Base-by-base conservation (phyloP, 805 yeast genomes). In the Myxozyma kluyveri region DNA sequence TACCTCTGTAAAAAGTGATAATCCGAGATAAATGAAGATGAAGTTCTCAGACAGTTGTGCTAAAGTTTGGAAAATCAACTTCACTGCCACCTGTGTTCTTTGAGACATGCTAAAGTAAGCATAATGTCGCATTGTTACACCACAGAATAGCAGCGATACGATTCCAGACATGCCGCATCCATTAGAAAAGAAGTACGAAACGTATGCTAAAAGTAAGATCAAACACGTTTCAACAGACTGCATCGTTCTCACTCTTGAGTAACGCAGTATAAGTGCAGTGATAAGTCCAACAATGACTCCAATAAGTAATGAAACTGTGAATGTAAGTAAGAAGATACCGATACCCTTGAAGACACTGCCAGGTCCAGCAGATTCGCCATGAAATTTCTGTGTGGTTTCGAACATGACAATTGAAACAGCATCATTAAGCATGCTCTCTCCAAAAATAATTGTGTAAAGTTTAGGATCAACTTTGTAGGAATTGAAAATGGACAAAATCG, bases 371-470 rank as follows among this genome's bases (percentile, higher is more conserved):
- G 80, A 78, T 60, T 86, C 84, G 41, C 96, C 98, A 63, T 90
- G 95, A 69, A 93, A 88, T 70, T 89, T 88, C 69, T 89, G 97
- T 65, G 97, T 90, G 0, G 99, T 93, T 72, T 93, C 99, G 72
- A 93, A 93, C 96, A 93, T 91, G 63, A 93, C 99, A 67, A 93
- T 93, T 60, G 97, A 90, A 54, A 93, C 95, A 32, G 99, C 99
- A 73, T 93, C 99, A 67, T 93, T 93, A 56, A 93, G 74, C 54
- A 93, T 74, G 2, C 96, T 87, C 71, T 93, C 99, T 46, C 99
- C 99, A 68, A 93, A 91, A 57, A 93, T 95, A 58, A 93, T 89
- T 22, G 99, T 93, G 72, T 95, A 93, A 39, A 93, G 75, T 69
- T 93, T 93, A 6, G 99, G 98, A 69, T 93, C 99, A 33, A 93